Evolutionary conservation across 768 basidiomycete genomes (phyloP).

Genomic region (Mycena floridula): DNA sequence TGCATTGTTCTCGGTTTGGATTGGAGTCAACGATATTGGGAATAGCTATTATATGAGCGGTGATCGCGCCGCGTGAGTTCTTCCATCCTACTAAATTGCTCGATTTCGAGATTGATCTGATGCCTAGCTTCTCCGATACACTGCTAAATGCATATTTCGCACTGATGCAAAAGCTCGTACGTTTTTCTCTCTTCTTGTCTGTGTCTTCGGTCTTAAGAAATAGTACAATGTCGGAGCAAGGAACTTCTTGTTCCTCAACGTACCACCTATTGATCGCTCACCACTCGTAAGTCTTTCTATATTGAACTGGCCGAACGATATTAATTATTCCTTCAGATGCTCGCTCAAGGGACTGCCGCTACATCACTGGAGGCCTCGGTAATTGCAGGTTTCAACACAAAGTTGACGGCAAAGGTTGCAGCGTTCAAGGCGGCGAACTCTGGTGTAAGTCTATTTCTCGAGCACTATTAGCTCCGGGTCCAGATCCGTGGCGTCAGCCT

Average conservation of each 20-base stretch:
- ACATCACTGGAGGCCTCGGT: conserved; percentile 37
- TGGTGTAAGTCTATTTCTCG: conserved; percentile 41
- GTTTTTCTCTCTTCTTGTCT: too few species aligned
- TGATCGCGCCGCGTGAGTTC: conserved; percentile 40
- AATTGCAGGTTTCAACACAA: conserved; percentile 46
- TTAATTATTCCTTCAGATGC: conserved; percentile 32
- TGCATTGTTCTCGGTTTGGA: conserved; percentile 61
- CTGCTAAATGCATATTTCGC: conserved; percentile 46
- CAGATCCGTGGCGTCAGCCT: too few species aligned
- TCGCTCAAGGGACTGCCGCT: conserved; percentile 31
- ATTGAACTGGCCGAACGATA: background rate
- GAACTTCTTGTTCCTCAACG: conserved; percentile 45
- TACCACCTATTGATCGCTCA: conserved; percentile 36
- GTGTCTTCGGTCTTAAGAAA: too few species aligned
- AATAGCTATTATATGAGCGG: conserved; percentile 44
- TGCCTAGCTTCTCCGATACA: conserved; percentile 37
- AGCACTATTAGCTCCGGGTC: too few species aligned
- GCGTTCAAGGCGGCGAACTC: conserved; percentile 36
- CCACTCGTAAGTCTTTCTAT: conserved; percentile 26
- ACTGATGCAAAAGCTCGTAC: conserved; percentile 41
- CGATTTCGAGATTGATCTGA: background rate
- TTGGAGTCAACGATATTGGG: conserved; percentile 68
- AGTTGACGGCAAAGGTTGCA: conserved; percentile 33
- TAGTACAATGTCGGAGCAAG: conserved; percentile 47
- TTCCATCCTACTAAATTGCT: background rate